Evolutionary conservation across 768 basidiomycete genomes (phyloP).

Genomic region (Lactarius psammicola): DNA sequence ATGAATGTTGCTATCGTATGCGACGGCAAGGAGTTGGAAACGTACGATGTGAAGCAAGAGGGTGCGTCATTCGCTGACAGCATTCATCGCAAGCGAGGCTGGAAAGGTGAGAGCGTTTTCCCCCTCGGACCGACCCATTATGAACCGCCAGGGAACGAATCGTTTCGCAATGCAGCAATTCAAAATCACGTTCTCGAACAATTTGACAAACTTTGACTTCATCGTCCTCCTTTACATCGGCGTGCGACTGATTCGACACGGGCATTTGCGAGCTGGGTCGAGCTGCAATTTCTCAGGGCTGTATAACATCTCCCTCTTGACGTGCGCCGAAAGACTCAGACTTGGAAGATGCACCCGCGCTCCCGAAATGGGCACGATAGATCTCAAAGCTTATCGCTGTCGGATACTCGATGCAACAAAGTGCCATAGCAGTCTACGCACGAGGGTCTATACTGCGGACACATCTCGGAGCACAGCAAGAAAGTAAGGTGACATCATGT

Average conservation of each 20-base stretch:
- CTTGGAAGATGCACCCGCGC: too few species aligned
- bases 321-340: too few species aligned
- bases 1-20: conserved; percentile 9
- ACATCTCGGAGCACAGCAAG: background rate
- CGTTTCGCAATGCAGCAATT: background rate
- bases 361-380: too few species aligned
- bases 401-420: too few species aligned
- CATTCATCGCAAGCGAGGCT: conserved; percentile 14
- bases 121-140: too few species aligned
- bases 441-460: background rate
- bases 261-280: background rate
- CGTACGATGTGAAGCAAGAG: background rate
- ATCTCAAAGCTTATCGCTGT: background rate
- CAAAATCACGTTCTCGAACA: background rate
- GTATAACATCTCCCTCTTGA: background rate
- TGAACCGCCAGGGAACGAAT: too few species aligned
- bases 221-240: background rate
- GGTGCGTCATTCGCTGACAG: background rate
- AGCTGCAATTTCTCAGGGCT: background rate
- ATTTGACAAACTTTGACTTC: background rate
- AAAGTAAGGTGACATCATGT: conserved; percentile 10
- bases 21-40: conserved; percentile 1
- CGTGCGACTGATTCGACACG: background rate
- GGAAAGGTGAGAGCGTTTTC: too few species aligned
- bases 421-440: rapidly evolving